Percentiles rank a stretch among this genome's conserved stretches.
These are phyloP conservation scores for Aspergillus nidulans DNA, from an alignment of 495 filamentous ascomycete genomes.

Conservation along the genomic window DNA sequence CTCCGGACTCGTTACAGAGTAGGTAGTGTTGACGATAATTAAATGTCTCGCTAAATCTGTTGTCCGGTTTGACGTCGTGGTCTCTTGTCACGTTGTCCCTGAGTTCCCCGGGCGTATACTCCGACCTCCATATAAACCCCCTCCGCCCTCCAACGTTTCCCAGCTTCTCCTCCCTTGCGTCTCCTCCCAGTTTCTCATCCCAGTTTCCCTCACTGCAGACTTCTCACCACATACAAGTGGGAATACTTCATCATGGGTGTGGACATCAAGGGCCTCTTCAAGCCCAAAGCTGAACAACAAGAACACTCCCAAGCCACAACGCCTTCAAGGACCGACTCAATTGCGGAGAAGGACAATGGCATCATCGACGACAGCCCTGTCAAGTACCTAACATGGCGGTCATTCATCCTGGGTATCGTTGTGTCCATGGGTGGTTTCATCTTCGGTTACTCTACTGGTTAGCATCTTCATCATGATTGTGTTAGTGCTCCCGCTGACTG, in stretches of 20 bases:
- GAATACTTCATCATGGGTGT: slow-evolving; percentile 34
- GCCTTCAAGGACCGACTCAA: slow-evolving; percentile 36
- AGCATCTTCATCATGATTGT: background rate
- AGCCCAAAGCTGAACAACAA: slow-evolving; percentile 24
- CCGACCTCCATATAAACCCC: slow-evolving; percentile 3
- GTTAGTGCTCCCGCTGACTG: background rate
- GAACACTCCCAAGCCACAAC: slow-evolving; percentile 37
- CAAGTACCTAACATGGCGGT: slow-evolving; percentile 45
- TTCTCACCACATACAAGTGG: background rate
- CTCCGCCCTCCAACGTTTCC: slow-evolving; percentile 16
- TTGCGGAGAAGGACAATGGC: slow-evolving; percentile 36
- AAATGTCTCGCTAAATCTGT: slow-evolving; percentile 13
- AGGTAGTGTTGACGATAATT: background rate
- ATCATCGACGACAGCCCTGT: slow-evolving; percentile 45
- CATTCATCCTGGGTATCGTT: slow-evolving; percentile 48
- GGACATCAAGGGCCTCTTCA: slow-evolving; percentile 30
- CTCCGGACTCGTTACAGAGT: background rate
- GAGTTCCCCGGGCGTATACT: background rate
- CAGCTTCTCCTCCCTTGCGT: slow-evolving; percentile 13
- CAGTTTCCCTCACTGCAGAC: background rate
- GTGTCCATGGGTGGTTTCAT: slow-evolving; percentile 72
- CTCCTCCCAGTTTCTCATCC: slow-evolving; percentile 5
- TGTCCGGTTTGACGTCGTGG: background rate
- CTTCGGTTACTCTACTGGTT: slow-evolving; percentile 68
- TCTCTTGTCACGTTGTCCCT: background rate